Base-by-base conservation (phyloP, 2,329 filamentous ascomycete genomes). In the Arthrobotrys sphaeroides region DNA sequence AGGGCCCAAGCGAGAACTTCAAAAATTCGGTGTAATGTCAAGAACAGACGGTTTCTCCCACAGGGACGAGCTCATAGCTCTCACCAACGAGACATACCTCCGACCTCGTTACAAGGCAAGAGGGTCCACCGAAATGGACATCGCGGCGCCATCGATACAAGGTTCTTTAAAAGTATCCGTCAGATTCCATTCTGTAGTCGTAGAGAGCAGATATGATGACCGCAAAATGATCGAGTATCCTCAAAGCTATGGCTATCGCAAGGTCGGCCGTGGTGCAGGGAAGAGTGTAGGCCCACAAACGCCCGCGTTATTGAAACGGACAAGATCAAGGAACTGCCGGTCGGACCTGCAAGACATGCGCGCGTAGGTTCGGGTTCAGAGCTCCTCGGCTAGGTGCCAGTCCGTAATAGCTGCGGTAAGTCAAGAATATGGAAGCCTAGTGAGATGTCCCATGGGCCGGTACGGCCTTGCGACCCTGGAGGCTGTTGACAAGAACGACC, bases 301-400 rank as follows among this genome's bases (percentile, higher is more conserved):
- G 40, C 57, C 72, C 72, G 72, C 72, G 72, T 16, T 64, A 40
- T 42, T 49, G 49, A 60, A 53, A 53, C 5, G 64, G 64, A 69
- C 38, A 45, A 45, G 49, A 53, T 64, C 20, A 28, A 26, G 57
- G 49, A 57, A 64, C 64, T 53, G 72, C 72, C 22, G 72, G 72
- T 75, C 57, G 72, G 72, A 75, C 72, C 64, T 69, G 72, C 72
- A 65, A 75, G 40, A 65, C 64, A 74, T 68, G 64, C 64, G 72
- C 72, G 24, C 72, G 72, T 69, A 59, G 72, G 61, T 59, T 36
- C 72, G 47, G 22, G 22, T 65, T 65, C 49, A 22, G 64, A 69
- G 40, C 6, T 49, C 13, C 26, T n/a, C 24, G 16, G 36, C n/a
- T 18, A 10, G 16, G 33, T 28, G 49, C n/a, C 55, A 49, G 16